Base-by-base conservation (phyloP, 106 monocot genomes). In the Dendrobium officinale region DNA sequence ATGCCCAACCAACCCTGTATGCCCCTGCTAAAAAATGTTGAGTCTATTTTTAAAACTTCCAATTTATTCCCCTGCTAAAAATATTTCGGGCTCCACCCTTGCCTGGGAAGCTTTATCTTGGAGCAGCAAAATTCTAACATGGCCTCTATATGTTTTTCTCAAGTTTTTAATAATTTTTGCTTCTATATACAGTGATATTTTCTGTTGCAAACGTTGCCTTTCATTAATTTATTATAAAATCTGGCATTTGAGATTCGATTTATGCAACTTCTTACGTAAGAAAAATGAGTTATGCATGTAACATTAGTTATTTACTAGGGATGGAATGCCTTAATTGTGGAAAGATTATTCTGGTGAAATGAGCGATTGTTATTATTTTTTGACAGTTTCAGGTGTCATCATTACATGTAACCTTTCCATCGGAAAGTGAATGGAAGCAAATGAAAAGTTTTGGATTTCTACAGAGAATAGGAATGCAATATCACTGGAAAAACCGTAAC, bases 401-500 rank as follows among this genome's bases (percentile, higher is more conserved):
- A 58, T 85, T 97, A 81, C 97, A 97, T 88, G 80, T 97, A 58
- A 97, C 97, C 64, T 97, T 97, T 86, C 90, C 92, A 42, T 88
- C 90, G 61, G 90, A 97, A 89, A 83, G 33, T 67, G 97, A 97
- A 83, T 97, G 92, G 90, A 56, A 86, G 27, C 90, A 81, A 79
- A 89, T 97, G 92, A 88, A 90, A 82, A 83, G 75, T 51, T 61
- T 56, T 74, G 97, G 92, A 15, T 97, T 94, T 81, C 79, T 97
- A 55, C 97, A 92, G 84, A 94, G 97, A 84, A 92, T 85, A 45
- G 94, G 97, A 66, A 89, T 97, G 90, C 97, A 97, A 31, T 97
- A 97, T 85, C 97, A 97, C 75, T 97, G 97, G 97, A 97, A 80
- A 88, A 97, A 97, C 87, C 89, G 94, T n/a, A 89, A 94, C 55